Conservation (phyloP, 1,284 basidiomycete species). For the Ceraceosorus bombacis region DNA sequence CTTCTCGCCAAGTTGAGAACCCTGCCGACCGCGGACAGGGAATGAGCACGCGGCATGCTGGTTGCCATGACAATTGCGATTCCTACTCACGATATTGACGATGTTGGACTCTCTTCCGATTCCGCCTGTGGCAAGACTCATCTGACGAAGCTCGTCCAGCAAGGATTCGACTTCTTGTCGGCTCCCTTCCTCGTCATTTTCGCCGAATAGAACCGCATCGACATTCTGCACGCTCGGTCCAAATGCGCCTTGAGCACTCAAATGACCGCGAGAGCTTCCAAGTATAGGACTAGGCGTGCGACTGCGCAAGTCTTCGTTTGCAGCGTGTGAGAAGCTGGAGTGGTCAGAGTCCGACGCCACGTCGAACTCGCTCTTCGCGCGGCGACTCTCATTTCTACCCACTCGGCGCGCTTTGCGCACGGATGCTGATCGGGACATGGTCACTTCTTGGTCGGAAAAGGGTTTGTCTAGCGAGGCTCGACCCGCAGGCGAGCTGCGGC, state of each 20-base stretch:
- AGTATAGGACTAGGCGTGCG: conserved; percentile 42
- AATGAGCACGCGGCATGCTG: not conserved
- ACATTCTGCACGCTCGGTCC: conserved; percentile 38
- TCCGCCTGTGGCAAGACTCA: conserved; percentile 21
- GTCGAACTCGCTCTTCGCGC: not conserved
- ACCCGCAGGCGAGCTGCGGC: too few relatives aligned
- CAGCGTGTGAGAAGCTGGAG: not conserved
- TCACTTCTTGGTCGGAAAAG: not conserved
- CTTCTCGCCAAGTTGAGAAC: conserved; percentile 8
- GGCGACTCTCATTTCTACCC: not conserved
- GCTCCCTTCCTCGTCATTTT: conserved; percentile 6
- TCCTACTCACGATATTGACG: conserved; percentile 26
- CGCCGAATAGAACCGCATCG: conserved; percentile 34
- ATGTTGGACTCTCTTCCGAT: conserved; percentile 17
- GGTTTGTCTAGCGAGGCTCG: too few relatives aligned
- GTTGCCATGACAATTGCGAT: not conserved
- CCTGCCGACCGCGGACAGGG: conserved; percentile 5
- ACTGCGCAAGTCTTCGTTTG: conserved; percentile 14
- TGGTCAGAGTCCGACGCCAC: not conserved
- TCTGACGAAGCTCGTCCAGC: conserved; percentile 23
- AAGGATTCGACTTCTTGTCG: conserved; percentile 15
- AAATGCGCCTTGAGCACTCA: conserved; percentile 34
- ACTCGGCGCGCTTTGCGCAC: too few relatives aligned
- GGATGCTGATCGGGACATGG: not conserved
- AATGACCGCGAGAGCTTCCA: conserved; percentile 31